Percentiles rank a stretch among this genome's conserved stretches.
phyloP scores from a whole-genome alignment of 2,329 filamentous ascomycete genomes.

The Phialophora chinensis region DNA sequence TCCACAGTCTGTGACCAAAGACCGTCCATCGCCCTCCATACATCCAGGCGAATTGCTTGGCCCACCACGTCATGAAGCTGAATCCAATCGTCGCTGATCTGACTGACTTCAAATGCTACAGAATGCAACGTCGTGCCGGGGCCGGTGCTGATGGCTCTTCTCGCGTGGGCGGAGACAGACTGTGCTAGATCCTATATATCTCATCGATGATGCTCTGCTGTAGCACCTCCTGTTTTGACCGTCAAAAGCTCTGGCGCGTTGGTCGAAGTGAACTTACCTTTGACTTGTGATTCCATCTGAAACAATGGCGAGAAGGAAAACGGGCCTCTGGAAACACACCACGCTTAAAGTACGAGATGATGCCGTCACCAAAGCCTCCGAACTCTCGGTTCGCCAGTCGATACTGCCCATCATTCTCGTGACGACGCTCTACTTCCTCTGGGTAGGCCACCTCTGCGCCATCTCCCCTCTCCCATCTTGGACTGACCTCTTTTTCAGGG shows the following conservation, averaged over 20 bases:
- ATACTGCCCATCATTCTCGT: slow-evolving; percentile 53
- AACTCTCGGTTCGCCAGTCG: slow-evolving; percentile 51
- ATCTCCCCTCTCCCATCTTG: not conserved
- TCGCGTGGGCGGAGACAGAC: not conserved
- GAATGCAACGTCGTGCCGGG: slow-evolving; percentile 18
- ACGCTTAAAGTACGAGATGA: slow-evolving; percentile 17
- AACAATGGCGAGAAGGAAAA: slow-evolving; percentile 8
- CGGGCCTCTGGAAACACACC: slow-evolving; percentile 17
- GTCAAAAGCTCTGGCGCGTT: too few species aligned
- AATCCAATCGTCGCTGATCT: slow-evolving; percentile 8
- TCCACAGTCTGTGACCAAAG: slow-evolving; percentile 11
- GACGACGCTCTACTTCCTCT: slow-evolving; percentile 59
- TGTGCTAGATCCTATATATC: not conserved
- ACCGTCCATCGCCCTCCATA: not conserved
- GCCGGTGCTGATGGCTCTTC: not conserved
- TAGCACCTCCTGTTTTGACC: not conserved
- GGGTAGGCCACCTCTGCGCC: slow-evolving; percentile 44
- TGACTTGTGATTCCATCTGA: not conserved
- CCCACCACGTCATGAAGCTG: slow-evolving; percentile 12
- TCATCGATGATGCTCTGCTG: not conserved
- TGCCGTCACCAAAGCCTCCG: slow-evolving; percentile 46
- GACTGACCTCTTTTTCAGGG: slow-evolving; percentile 42
- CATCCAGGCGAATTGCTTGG: slow-evolving; percentile 1
- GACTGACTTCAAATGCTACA: not conserved
- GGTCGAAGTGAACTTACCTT: not conserved